These are phyloP conservation scores for Picea abies DNA, from an alignment of 83 land plant species.

Conservation along the genomic window DNA sequence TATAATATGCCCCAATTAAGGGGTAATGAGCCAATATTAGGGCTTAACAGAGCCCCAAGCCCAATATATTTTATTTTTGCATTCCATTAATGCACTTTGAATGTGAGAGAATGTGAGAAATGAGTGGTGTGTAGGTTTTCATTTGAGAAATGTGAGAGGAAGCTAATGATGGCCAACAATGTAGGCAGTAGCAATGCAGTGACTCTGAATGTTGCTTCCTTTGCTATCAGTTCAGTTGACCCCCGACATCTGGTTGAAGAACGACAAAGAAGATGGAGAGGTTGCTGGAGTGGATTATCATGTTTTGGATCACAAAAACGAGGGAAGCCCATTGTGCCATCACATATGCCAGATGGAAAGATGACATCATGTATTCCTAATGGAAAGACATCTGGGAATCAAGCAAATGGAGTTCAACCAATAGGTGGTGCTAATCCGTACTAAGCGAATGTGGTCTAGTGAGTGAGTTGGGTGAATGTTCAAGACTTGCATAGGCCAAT, in stretches of 20 bases:
- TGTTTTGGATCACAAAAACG: slow-evolving; percentile 75
- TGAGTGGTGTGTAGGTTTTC: too few species aligned
- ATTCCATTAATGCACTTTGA: too few species aligned
- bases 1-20: too few species aligned
- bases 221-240: slow-evolving; percentile 26
- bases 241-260: slow-evolving; percentile 13
- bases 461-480: too few species aligned
- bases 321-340: slow-evolving; percentile 70
- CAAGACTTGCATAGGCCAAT: too few species aligned
- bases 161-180: too few species aligned
- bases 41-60: too few species aligned
- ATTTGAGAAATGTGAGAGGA: too few species aligned
- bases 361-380: slow-evolving; percentile 44
- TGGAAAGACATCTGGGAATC: slow-evolving; percentile 23
- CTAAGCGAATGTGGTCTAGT: too few species aligned
- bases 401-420: slow-evolving; percentile 59
- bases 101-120: too few species aligned
- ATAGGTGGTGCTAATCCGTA: slow-evolving; percentile 44
- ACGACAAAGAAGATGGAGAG: slow-evolving; percentile 59
- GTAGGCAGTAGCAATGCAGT: slow-evolving; percentile 13
- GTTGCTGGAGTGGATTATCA: slow-evolving; percentile 63
- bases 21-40: too few species aligned
- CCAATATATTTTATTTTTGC: too few species aligned
- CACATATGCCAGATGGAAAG: slow-evolving; percentile 36
- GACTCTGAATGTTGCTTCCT: slow-evolving; percentile 21